Evolutionary conservation across 2,329 filamentous ascomycete genomes (phyloP), one percentile per base, ranked within the genome.

Genomic region (Piedraia hortae): DNA sequence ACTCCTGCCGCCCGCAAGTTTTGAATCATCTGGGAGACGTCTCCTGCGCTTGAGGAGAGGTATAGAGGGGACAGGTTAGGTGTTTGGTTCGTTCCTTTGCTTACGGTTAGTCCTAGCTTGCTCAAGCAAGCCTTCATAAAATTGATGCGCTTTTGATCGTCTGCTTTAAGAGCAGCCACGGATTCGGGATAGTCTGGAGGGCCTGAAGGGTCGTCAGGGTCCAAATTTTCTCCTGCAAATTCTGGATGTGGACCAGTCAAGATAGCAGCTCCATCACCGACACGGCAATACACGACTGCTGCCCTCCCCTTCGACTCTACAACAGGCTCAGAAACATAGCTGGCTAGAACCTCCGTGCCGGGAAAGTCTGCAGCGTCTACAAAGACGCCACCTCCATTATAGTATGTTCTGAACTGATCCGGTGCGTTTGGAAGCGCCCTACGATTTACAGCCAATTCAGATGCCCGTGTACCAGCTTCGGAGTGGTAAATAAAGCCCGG

Each of bases 361-460:
- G 53, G 48, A 25, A 62, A 53, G 19, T 56, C 60, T 3, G 57
- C 54, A 2, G 72, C 69, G 45, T 85, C 69, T 1, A 90, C 74
- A 48, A 93, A 97, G 1, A 89, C 65, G 3, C 85, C 80, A 1
- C 85, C 85, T 1, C 85, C 85, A 34, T 97, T 97, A 44, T 82
- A 91, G 41, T 97, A 97, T 8, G 64, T 68, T 23, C 56, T 53
- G 27, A 89, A 74, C 1, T 53, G 50, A 1, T 62, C 56, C 0
- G 67, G 59, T 4, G 36, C 37, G 1, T 47, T 43, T 27, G 12
- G 7, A 88, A 62, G 0, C 53, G 50, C 2, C 53, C 53, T 30
- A 7, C 62, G 63, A 7, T 59, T 51, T 7, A 85, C 63, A 23
- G 53, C 57, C 20, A 93, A 34, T 26, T 59, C 54, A 1, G 64